These are phyloP conservation scores for Helminthosporium solani DNA, from an alignment of 2,329 filamentous ascomycete genomes.

Conservation along the genomic window DNA sequence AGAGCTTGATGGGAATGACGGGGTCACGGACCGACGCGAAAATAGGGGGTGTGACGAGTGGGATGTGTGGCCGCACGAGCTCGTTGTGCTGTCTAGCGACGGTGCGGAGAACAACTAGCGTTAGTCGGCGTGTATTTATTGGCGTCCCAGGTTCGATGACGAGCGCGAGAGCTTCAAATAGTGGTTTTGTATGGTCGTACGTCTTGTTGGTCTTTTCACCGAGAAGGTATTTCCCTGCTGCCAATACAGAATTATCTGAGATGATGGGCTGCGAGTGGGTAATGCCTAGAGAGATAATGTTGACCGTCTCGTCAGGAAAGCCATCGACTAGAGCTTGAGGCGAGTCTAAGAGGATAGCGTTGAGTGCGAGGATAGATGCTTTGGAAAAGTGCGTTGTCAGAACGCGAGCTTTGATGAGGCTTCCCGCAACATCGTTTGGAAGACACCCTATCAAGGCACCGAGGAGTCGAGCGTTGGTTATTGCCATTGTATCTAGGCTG, in stretches of 20 bases:
- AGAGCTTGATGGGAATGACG: constrained; percentile 92
- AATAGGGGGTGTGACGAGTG: constrained; percentile 75
- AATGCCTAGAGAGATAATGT: constrained; percentile 79
- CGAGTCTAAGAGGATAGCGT: constrained; percentile 83
- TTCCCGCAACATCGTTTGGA: constrained; percentile 65
- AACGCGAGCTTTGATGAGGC: constrained; percentile 69
- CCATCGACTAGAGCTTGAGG: constrained; percentile 67
- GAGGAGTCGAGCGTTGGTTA: constrained; percentile 87
- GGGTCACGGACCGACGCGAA: constrained; percentile 88
- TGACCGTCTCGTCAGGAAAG: constrained; percentile 71
- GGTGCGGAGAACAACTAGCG: constrained; percentile 85
- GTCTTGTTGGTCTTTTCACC: constrained; percentile 62
- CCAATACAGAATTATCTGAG: constrained; percentile 83
- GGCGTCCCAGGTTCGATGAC: constrained; percentile 76
- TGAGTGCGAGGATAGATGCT: constrained; percentile 81
- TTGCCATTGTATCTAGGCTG: constrained; percentile 67
- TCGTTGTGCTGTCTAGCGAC: constrained; percentile 77
- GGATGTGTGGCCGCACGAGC: constrained; percentile 76
- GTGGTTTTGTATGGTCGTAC: constrained; percentile 74
- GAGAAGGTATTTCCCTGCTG: constrained; percentile 87
- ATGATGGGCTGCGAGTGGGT: constrained; percentile 71
- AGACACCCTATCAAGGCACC: constrained; percentile 88
- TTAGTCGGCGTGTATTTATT: constrained; percentile 79
- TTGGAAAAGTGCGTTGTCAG: constrained; percentile 73
- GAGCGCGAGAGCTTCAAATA: constrained; percentile 76